Conservation (phyloP, 192 early-diverging fungal species). For the Neocallimastix lanati region DNA sequence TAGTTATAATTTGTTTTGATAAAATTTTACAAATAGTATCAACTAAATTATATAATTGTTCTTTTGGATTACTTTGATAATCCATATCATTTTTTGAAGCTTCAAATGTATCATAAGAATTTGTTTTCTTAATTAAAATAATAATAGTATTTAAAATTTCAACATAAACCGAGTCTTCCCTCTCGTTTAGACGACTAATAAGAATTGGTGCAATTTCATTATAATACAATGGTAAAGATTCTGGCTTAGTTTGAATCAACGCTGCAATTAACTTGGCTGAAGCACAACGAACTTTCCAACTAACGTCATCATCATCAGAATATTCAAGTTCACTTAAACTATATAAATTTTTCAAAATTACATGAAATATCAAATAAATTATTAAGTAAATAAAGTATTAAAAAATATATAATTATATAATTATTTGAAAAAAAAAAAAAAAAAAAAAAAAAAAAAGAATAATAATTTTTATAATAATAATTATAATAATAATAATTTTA, state of each 20-base stretch:
- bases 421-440: too few relatives aligned
- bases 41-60: background rate
- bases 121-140: constrained; percentile 31
- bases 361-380: too few relatives aligned
- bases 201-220: constrained; percentile 48
- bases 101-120: background rate
- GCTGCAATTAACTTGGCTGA: constrained; percentile 46
- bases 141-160: constrained; percentile 60
- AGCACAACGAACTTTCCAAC: constrained; percentile 76
- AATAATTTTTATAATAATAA: too few relatives aligned
- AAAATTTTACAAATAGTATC: background rate
- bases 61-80: background rate
- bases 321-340: constrained; percentile 34
- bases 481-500: too few relatives aligned
- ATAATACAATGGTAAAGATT: constrained; percentile 43
- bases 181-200: constrained; percentile 59
- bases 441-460: too few relatives aligned
- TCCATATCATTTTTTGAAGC: background rate
- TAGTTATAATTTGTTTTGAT: background rate
- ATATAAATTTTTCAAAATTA: too few relatives aligned
- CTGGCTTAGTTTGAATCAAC: constrained; percentile 50
- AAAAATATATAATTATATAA: too few relatives aligned
- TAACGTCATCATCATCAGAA: constrained; percentile 79
- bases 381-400: too few relatives aligned
- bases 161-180: constrained; percentile 66